phyloP scores from a whole-genome alignment of 768 basidiomycete genomes.

The Butyriboletus loyo region DNA sequence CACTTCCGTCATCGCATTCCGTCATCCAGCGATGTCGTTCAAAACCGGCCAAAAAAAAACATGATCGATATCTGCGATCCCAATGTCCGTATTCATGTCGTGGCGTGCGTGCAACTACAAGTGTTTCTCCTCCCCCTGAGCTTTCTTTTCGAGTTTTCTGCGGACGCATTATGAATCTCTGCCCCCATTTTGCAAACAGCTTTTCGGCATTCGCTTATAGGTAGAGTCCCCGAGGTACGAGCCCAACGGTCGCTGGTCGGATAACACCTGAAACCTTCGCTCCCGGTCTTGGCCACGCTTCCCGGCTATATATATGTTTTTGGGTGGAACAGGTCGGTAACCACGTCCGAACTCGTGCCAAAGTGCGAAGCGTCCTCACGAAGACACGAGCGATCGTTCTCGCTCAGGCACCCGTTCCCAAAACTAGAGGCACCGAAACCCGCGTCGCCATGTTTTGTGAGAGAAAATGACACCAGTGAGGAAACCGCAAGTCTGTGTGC shows the following conservation, averaged over 20 bases:
- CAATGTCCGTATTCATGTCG: slow-evolving; percentile 1
- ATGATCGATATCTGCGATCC: slow-evolving; percentile 15
- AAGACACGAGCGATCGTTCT: neutral
- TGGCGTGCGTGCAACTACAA: too few relatives aligned
- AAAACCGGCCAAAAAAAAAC: slow-evolving; percentile 1
- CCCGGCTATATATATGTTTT: neutral
- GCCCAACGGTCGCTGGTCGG: neutral
- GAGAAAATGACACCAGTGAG: neutral
- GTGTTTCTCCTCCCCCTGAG: too few relatives aligned
- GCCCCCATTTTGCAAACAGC: neutral
- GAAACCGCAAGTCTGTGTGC: neutral
- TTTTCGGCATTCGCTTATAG: neutral
- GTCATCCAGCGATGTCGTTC: slow-evolving; percentile 12
- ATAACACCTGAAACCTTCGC: slow-evolving; percentile 10
- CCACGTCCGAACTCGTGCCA: slow-evolving; percentile 7
- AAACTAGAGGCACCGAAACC: neutral
- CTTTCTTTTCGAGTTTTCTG: too few relatives aligned
- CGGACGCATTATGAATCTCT: slow-evolving; percentile 12
- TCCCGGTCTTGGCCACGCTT: slow-evolving; percentile 1
- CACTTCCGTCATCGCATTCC: slow-evolving; percentile 15
- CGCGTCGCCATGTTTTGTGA: slow-evolving; percentile 11
- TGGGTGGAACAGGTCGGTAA: too few relatives aligned
- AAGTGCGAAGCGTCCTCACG: slow-evolving; percentile 9
- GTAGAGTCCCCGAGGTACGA: slow-evolving; percentile 1
- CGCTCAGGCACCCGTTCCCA: slow-evolving; percentile 9